Conservation (phyloP, 148 eudicot species). For the Chenopodium album region DNA sequence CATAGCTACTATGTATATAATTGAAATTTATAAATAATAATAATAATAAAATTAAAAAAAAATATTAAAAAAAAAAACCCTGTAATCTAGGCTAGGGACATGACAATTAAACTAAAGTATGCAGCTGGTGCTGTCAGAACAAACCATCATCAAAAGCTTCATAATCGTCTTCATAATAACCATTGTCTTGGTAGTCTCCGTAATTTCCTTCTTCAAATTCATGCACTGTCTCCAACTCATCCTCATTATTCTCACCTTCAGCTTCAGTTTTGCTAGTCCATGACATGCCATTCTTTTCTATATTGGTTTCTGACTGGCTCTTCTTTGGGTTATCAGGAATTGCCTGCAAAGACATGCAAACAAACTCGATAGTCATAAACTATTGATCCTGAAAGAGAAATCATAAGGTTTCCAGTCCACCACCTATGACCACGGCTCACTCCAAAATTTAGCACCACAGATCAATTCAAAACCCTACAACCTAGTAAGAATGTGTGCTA, state of each 20-base stretch:
- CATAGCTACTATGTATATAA: neutral
- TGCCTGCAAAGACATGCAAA: conserved; percentile 26
- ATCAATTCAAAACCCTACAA: neutral
- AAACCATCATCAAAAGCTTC: conserved; percentile 30
- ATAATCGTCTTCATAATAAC: conserved; percentile 25
- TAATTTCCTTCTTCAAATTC: conserved; percentile 21
- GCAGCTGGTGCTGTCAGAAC: conserved; percentile 13
- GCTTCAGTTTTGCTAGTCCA: neutral
- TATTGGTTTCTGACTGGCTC: conserved; percentile 20
- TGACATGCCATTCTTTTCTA: conserved; percentile 2
- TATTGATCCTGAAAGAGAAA: neutral
- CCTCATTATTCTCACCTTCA: conserved; percentile 20
- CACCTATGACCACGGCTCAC: neutral
- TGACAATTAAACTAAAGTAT: neutral
- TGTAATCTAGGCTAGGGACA: neutral
- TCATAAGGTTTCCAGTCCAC: neutral
- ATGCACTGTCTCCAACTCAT: conserved; percentile 18
- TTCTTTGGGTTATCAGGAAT: conserved; percentile 30
- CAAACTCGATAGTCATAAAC: neutral
- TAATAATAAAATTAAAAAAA: no score
- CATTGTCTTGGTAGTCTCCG: conserved; percentile 24
- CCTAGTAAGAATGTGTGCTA: neutral
- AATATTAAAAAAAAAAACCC: neutral
- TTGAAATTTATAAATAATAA: no score
- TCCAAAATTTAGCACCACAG: neutral